Base-by-base conservation (phyloP, 1,284 basidiomycete species). In the Cerioporus squamosus region DNA sequence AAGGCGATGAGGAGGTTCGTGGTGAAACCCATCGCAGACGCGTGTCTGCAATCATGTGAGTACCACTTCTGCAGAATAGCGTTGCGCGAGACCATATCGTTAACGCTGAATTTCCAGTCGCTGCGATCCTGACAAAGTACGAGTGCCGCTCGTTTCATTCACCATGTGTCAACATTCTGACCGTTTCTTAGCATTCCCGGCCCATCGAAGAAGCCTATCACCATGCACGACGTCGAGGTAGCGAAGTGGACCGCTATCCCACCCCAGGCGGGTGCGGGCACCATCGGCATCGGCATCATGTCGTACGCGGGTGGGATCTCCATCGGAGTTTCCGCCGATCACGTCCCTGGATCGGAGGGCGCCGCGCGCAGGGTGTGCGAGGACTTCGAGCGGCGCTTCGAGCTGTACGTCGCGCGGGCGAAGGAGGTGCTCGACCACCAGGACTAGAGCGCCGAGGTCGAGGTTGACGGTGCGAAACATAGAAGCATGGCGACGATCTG, bases 221-320 rank as follows among this genome's bases (percentile, higher is more conserved):
- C 60, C 2, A 53, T 71, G 44, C 66, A 64, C 43, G 70, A 65
- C 42, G 64, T 67, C 39, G 66, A 72, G 49, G 64, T 72, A 12
- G 53, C 67, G 20, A 65, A 65, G 20, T 71, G 70, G 70, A 65
- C 62, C 8, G 72, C 70, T 5, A 64, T 71, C 39, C 72, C 72
- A 9, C 72, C 72, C 5, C 72, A 73, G 57, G 65, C 58, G 1
- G 72, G 72, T 17, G 69, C 70, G 54, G 67, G 68, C 17, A 70
- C 68, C 20, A 64, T 72, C 12, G 73, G 65, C 6, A 67, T 72
- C 46, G 70, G 70, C 2, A 67, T 72, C 61, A 70, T 72, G 57
- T 72, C 70, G 1, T 72, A 72, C 54, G 69, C 69, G 1, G 68
- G 68, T 45, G 66, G 67, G 14, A 48, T 71, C 38, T 67, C 63